These are phyloP conservation scores for Saccharum spontaneum DNA, from an alignment of 176 grass and related monocot genomes.

Conservation along the genomic window DNA sequence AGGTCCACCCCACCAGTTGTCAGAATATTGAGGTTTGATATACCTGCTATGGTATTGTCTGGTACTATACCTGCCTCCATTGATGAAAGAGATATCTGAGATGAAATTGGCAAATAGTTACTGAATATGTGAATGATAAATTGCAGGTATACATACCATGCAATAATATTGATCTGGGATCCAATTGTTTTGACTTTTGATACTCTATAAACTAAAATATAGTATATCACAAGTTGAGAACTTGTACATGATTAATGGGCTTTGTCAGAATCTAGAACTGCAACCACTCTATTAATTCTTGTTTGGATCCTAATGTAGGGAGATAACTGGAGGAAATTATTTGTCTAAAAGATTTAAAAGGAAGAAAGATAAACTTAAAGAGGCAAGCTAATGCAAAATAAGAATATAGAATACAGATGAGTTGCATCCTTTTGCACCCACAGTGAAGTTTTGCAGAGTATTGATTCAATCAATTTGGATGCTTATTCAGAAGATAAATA, in stretches of 20 bases:
- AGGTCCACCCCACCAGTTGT: not conserved
- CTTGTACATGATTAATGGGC: not conserved
- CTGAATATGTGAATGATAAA: constrained; percentile 15
- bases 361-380: not conserved
- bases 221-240: not conserved
- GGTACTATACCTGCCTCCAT: constrained; percentile 59
- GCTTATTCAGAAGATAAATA: constrained; percentile 6
- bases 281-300: not conserved
- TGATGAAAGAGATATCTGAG: constrained; percentile 69
- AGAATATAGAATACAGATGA: not conserved
- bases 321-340: not conserved
- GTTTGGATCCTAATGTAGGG: not conserved
- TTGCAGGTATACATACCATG: not conserved
- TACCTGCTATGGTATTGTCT: constrained; percentile 2
- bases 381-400: not conserved
- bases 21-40: constrained; percentile 39
- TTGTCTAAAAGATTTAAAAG: not conserved
- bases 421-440: not conserved
- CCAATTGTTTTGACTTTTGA: not conserved
- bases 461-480: not conserved
- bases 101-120: constrained; percentile 40
- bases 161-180: constrained; percentile 5
- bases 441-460: not conserved
- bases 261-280: not conserved
- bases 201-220: not conserved